These are phyloP conservation scores for Camelina laxa DNA, from an alignment of 345 rosid species.

Conservation along the genomic window DNA sequence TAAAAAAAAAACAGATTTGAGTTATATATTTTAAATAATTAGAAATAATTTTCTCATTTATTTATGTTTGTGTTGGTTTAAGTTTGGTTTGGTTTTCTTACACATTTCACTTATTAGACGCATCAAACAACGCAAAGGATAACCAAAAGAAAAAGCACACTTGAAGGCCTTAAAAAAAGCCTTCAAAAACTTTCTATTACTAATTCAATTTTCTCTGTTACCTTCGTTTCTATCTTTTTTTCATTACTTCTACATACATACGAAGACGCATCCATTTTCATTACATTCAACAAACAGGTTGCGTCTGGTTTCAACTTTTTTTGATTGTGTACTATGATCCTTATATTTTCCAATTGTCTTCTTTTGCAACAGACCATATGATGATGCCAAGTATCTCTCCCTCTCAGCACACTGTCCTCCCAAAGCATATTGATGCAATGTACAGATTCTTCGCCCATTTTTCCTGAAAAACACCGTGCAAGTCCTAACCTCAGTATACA, in stretches of 20 bases:
- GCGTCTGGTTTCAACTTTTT: conserved; percentile 9
- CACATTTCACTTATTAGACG: conserved; percentile 8
- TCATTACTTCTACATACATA: conserved; percentile 38
- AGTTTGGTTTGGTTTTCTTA: conserved; percentile 13
- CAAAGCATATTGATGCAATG: conserved; percentile 82
- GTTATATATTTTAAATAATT: background rate
- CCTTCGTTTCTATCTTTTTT: conserved; percentile 9
- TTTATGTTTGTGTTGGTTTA: background rate
- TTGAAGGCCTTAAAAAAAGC: conserved; percentile 34
- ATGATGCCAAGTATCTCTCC: background rate
- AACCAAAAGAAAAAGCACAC: conserved; percentile 22
- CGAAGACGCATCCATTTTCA: conserved; percentile 36
- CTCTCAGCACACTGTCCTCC: conserved; percentile 84
- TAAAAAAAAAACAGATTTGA: background rate
- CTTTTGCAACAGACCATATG: conserved; percentile 6
- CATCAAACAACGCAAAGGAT: conserved; percentile 8
- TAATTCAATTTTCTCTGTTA: conserved; percentile 2
- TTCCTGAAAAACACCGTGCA: conserved; percentile 58
- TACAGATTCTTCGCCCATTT: conserved; percentile 93
- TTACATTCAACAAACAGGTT: conserved; percentile 33
- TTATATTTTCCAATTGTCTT: conserved; percentile 1
- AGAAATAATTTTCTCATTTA: background rate
- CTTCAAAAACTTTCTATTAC: conserved; percentile 31
- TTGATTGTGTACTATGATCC: conserved; percentile 9
- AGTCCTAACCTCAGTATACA: conserved; percentile 2